These are phyloP conservation scores for Lindgomyces ingoldianus DNA, from an alignment of 495 filamentous ascomycete species.

Conservation along the genomic window DNA sequence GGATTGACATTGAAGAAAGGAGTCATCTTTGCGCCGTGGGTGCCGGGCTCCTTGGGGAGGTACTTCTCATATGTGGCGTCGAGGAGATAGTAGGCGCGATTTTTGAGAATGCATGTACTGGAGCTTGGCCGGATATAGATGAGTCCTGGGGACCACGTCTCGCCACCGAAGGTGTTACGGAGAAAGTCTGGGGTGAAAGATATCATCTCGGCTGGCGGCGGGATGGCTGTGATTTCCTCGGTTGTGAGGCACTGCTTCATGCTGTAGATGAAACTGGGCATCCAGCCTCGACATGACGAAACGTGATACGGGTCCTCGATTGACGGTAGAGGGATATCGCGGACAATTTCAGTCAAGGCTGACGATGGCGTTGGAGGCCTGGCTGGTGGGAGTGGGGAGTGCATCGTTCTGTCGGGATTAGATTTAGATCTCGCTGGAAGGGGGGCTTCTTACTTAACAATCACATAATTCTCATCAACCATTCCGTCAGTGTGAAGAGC, in stretches of 20 bases:
- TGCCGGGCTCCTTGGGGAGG: slow-evolving; percentile 38
- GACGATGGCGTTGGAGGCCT: slow-evolving; percentile 1
- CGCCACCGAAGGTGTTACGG: slow-evolving; percentile 34
- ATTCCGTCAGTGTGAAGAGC: slow-evolving; percentile 16
- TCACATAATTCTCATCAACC: neutral
- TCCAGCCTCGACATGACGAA: slow-evolving; percentile 5
- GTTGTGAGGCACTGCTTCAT: neutral
- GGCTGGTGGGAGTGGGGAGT: neutral
- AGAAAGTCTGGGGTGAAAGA: slow-evolving; percentile 44
- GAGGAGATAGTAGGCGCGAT: slow-evolving; percentile 41
- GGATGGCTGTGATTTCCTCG: slow-evolving; percentile 5
- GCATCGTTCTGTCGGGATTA: neutral
- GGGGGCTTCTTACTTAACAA: neutral
- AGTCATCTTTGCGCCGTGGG: slow-evolving; percentile 45
- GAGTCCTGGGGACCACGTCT: slow-evolving; percentile 39
- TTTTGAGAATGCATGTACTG: slow-evolving; percentile 19
- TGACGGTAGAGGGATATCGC: slow-evolving; percentile 1
- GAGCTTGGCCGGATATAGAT: slow-evolving; percentile 35
- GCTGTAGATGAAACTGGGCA: slow-evolving; percentile 8
- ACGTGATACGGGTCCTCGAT: slow-evolving; percentile 6
- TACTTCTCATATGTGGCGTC: slow-evolving; percentile 40
- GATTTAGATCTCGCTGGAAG: neutral
- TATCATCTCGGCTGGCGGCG: slow-evolving; percentile 5
- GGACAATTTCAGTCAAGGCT: neutral
- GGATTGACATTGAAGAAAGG: slow-evolving; percentile 42